Evolutionary conservation across 768 basidiomycete genomes (phyloP).

Genomic region (Lactifluus piperatus): DNA sequence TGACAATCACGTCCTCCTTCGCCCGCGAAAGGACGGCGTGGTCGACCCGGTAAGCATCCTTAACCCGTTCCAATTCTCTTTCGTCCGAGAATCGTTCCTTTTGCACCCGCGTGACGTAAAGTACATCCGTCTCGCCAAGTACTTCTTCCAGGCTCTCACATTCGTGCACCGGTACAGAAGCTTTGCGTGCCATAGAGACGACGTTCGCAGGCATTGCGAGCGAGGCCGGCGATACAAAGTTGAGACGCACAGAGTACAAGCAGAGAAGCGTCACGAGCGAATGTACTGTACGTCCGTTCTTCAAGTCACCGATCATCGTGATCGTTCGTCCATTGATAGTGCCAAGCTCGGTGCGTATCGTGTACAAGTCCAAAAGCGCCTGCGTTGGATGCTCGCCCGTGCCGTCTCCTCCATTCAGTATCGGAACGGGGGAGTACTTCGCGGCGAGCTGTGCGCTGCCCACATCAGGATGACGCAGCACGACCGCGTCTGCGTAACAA

Average conservation of each 20-base stretch:
- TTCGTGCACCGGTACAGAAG: slow-evolving; percentile 68
- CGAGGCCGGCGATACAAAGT: slow-evolving; percentile 86
- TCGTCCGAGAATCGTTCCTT: slow-evolving; percentile 84
- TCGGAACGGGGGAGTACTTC: slow-evolving; percentile 90
- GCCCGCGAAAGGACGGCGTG: slow-evolving; percentile 89
- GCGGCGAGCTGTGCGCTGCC: slow-evolving; percentile 95
- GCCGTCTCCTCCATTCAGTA: slow-evolving; percentile 96
- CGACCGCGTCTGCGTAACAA: slow-evolving; percentile 92
- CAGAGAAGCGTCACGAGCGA: slow-evolving; percentile 88
- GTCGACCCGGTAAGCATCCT: slow-evolving; percentile 87
- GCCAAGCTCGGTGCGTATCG: slow-evolving; percentile 94
- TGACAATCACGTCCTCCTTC: slow-evolving; percentile 96
- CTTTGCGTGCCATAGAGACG: slow-evolving; percentile 73
- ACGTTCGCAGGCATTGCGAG: slow-evolving; percentile 87
- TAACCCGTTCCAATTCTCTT: slow-evolving; percentile 82
- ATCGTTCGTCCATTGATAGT: slow-evolving; percentile 95
- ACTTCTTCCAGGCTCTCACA: slow-evolving; percentile 90
- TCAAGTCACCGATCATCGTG: slow-evolving; percentile 89
- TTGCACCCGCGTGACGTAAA: slow-evolving; percentile 95
- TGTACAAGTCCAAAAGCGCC: slow-evolving; percentile 84
- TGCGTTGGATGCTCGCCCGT: slow-evolving; percentile 97
- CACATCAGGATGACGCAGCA: slow-evolving; percentile 88
- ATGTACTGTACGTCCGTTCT: slow-evolving; percentile 97
- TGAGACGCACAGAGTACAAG: slow-evolving; percentile 87
- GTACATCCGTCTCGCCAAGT: slow-evolving; percentile 84